A percentile compares a stretch with the other conserved stretches of the same genome.
phyloP scores from a whole-genome alignment of 2,329 filamentous ascomycete species.

The Penicillium sp. region DNA sequence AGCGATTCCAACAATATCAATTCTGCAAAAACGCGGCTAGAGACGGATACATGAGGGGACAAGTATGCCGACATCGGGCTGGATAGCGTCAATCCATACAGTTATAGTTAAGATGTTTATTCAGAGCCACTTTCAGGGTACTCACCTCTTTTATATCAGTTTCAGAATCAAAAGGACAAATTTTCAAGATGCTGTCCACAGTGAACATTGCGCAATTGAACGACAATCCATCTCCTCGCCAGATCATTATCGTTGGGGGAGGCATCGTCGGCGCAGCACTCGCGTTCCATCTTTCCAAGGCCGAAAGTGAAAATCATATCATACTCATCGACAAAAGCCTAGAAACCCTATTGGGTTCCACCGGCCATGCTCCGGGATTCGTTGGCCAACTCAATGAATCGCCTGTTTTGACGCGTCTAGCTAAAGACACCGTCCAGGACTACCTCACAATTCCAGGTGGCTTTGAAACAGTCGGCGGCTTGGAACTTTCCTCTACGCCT shows the following conservation, averaged over 20 bases:
- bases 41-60: background rate
- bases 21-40: background rate
- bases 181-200: background rate
- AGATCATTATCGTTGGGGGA: slow-evolving; percentile 27
- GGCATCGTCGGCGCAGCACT: slow-evolving; percentile 38
- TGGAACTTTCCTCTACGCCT: slow-evolving; percentile 25
- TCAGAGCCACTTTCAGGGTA: background rate
- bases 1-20: background rate
- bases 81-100: background rate
- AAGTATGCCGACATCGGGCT: background rate
- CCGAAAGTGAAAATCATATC: slow-evolving; percentile 15
- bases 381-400: slow-evolving; percentile 38
- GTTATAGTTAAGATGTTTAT: background rate
- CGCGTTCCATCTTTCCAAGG: slow-evolving; percentile 30
- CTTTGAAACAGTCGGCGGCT: slow-evolving; percentile 28
- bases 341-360: slow-evolving; percentile 29
- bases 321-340: slow-evolving; percentile 30
- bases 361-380: slow-evolving; percentile 35
- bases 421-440: slow-evolving; percentile 31
- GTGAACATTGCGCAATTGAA: slow-evolving; percentile 7
- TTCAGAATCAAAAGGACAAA: background rate
- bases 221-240: slow-evolving; percentile 1
- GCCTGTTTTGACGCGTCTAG: slow-evolving; percentile 30
- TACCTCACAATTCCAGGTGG: slow-evolving; percentile 29
- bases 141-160: background rate